Percentiles rank a stretch among this genome's conserved stretches.
These are phyloP conservation scores for Gnomoniopsis smithogilvyi DNA, from an alignment of 2,329 filamentous ascomycete species.

Conservation along the genomic window DNA sequence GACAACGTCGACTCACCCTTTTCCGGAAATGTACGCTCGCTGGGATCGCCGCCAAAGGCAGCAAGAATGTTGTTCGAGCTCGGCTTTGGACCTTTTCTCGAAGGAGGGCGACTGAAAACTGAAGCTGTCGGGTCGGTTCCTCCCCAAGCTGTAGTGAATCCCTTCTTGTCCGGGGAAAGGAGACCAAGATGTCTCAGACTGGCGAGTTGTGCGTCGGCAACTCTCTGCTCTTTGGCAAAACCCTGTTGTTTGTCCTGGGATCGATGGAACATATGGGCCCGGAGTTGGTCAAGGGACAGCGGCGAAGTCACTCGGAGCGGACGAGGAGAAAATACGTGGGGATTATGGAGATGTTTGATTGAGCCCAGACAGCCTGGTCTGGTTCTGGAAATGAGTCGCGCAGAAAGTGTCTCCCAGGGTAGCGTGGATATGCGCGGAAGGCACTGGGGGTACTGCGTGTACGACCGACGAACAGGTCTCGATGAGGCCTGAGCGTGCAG, in stretches of 20 bases:
- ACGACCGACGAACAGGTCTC: constrained; percentile 10
- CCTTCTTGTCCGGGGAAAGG: constrained; percentile 23
- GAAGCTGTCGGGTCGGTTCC: constrained; percentile 17
- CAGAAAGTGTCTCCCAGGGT: constrained; percentile 13
- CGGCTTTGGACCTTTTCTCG: constrained; percentile 14
- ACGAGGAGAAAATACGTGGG: constrained; percentile 12
- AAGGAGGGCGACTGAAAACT: not conserved
- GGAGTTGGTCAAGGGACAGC: constrained; percentile 6
- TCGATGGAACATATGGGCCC: constrained; percentile 43
- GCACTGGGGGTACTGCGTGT: constrained; percentile 10
- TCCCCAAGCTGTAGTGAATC: constrained; percentile 25
- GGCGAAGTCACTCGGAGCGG: constrained; percentile 16
- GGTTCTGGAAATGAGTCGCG: constrained; percentile 17
- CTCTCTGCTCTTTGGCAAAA: constrained; percentile 35
- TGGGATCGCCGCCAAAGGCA: constrained; percentile 15
- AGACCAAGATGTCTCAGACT: constrained; percentile 36
- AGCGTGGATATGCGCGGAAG: constrained; percentile 10
- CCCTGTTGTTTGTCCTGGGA: constrained; percentile 37
- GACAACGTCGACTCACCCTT: constrained; percentile 29
- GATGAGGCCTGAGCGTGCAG: constrained; percentile 15
- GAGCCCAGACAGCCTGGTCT: constrained; percentile 12
- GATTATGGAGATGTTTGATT: constrained; percentile 15
- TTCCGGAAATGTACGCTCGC: constrained; percentile 27
- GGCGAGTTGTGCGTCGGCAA: constrained; percentile 33
- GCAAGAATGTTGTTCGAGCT: constrained; percentile 9